Percentiles rank a stretch among this genome's conserved stretches.
Evolutionary conservation across 163 green algal genomes (phyloP).

Genomic region (Trebouxiophyceae sp.): DNA sequence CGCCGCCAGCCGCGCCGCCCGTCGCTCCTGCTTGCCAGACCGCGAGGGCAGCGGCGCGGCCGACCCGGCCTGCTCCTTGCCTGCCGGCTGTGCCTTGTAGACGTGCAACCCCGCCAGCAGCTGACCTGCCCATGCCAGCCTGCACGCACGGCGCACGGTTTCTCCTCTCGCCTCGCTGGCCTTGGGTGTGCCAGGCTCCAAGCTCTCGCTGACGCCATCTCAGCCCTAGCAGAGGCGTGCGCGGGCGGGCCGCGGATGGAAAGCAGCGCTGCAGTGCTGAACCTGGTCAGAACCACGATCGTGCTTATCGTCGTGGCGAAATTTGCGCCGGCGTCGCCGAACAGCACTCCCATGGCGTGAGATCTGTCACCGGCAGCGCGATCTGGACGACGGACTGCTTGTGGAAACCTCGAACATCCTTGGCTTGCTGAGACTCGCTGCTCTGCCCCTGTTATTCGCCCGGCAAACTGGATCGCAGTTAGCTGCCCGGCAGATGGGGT

Average conservation of each 20-base stretch:
- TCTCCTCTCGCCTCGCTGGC: background rate
- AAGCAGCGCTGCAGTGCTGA: background rate
- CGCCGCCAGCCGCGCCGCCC: too few relatives aligned
- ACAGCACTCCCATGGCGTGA: background rate
- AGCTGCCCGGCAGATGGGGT: background rate
- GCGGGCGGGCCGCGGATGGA: background rate
- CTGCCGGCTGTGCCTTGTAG: background rate
- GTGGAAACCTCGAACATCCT: too few relatives aligned
- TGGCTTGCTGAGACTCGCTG: too few relatives aligned
- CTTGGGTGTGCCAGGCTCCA: background rate
- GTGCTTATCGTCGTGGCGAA: background rate
- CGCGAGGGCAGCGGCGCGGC: background rate
- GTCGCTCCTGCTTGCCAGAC: background rate
- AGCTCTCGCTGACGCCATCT: too few relatives aligned
- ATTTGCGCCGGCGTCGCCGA: background rate
- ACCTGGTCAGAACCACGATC: background rate
- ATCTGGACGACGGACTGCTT: too few relatives aligned
- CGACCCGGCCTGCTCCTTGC: background rate
- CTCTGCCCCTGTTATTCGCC: background rate
- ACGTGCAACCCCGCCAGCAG: background rate
- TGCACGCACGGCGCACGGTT: background rate
- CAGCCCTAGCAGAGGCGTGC: too few relatives aligned
- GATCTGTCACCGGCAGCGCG: too few relatives aligned
- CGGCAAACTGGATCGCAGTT: background rate
- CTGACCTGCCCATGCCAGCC: background rate